A percentile compares a stretch with the other conserved stretches of the same genome.
phyloP scores from a whole-genome alignment of 2,329 filamentous ascomycete species.

The Ophiocordyceps camponoti-leonardi region DNA sequence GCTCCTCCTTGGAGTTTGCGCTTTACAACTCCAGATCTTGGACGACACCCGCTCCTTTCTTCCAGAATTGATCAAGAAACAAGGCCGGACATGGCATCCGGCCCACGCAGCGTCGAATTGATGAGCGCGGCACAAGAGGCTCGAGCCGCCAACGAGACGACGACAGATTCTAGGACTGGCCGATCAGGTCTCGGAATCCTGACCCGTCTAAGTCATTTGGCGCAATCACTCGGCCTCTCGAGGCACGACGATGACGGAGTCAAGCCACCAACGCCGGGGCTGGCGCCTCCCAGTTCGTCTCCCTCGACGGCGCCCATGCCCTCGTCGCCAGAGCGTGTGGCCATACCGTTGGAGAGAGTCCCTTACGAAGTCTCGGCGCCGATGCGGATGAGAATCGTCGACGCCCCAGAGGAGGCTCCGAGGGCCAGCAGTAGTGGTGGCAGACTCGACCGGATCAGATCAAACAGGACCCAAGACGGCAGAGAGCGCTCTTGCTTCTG shows the following conservation, averaged over 20 bases:
- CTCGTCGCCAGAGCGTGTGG: conserved; percentile 5
- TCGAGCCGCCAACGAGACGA: not conserved
- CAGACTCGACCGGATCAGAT: not conserved
- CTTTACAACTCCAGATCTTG: not conserved
- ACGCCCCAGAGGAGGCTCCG: not conserved
- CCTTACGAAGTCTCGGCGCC: not conserved
- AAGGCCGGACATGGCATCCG: not conserved
- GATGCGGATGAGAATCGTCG: conserved; percentile 1
- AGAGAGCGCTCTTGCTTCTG: conserved; percentile 30
- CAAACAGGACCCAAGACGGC: not conserved
- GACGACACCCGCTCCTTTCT: not conserved
- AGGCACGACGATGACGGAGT: not conserved
- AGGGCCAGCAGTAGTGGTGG: not conserved
- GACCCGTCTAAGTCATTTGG: not conserved
- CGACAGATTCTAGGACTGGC: not conserved
- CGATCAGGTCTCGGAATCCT: not conserved
- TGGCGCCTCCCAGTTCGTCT: not conserved
- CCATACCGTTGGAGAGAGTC: not conserved
- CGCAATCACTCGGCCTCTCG: not conserved
- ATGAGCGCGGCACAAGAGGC: not conserved
- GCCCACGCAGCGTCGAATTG: not conserved
- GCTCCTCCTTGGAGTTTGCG: not conserved
- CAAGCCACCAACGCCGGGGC: not conserved
- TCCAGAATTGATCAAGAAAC: not conserved
- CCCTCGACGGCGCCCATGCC: not conserved